Percentiles rank a stretch among this genome's conserved stretches.
These are phyloP conservation scores for Mortierella claussenii DNA, from an alignment of 192 early-diverging fungal genomes.

Conservation along the genomic window DNA sequence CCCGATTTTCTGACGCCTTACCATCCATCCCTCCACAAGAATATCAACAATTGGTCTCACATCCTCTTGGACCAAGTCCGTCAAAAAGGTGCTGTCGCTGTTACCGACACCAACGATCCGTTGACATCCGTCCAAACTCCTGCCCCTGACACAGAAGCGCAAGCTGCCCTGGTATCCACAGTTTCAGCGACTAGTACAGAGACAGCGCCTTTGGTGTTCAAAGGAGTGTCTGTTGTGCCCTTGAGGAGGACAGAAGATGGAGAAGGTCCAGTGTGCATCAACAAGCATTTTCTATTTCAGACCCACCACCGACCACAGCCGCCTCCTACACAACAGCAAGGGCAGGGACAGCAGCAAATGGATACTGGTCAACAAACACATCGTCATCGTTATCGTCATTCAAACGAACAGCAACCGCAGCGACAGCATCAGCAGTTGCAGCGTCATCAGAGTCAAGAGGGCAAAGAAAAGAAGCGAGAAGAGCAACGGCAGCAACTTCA, in stretches of 20 bases:
- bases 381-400: background rate
- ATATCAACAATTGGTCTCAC: slow-evolving; percentile 34
- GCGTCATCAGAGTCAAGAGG: background rate
- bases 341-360: background rate
- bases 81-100: slow-evolving; percentile 10
- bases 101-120: too few relatives aligned
- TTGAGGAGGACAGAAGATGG: background rate
- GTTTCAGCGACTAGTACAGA: background rate
- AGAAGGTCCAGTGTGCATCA: background rate
- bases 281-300: slow-evolving; percentile 43
- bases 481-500: background rate
- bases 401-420: background rate
- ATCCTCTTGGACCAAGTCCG: slow-evolving; percentile 14
- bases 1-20: slow-evolving; percentile 38
- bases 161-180: background rate
- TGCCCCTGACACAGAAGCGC: background rate
- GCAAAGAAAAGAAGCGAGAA: background rate
- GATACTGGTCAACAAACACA: background rate
- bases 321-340: background rate
- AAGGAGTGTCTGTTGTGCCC: slow-evolving; percentile 7
- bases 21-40: slow-evolving; percentile 39
- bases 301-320: slow-evolving; percentile 30
- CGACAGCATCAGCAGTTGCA: slow-evolving; percentile 1
- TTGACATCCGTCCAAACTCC: background rate
- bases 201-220: slow-evolving; percentile 6